A percentile compares a stretch with the other conserved stretches of the same genome.
Evolutionary conservation across 2,329 filamentous ascomycete species (phyloP).

Genomic region (Fusarium sp.): DNA sequence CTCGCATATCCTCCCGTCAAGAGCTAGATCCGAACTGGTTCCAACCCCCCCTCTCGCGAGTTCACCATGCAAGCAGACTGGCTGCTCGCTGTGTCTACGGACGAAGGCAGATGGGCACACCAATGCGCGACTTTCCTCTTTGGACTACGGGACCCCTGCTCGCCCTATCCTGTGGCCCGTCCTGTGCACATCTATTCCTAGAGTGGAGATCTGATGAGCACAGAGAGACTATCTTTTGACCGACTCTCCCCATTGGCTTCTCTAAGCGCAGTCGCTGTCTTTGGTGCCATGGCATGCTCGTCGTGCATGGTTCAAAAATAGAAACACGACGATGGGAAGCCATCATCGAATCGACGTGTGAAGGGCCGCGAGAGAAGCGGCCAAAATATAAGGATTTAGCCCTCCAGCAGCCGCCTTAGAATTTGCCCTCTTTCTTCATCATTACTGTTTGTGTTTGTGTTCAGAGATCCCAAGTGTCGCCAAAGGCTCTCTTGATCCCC

Average conservation of each 20-base stretch:
- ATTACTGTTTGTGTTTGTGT: slow-evolving; percentile 54
- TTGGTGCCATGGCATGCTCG: slow-evolving; percentile 48
- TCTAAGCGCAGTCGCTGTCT: slow-evolving; percentile 61
- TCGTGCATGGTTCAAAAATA: slow-evolving; percentile 56
- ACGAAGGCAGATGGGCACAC: slow-evolving; percentile 47
- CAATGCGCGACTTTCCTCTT: slow-evolving; percentile 52
- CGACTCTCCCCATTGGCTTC: slow-evolving; percentile 59
- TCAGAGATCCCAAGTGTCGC: slow-evolving; percentile 66
- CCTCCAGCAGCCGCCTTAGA: slow-evolving; percentile 58
- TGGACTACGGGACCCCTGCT: slow-evolving; percentile 40
- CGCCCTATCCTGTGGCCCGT: slow-evolving; percentile 44
- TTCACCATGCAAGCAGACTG: slow-evolving; percentile 44
- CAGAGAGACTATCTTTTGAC: slow-evolving; percentile 45
- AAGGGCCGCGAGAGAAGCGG: slow-evolving; percentile 58
- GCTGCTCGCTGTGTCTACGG: slow-evolving; percentile 43
- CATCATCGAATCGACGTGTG: slow-evolving; percentile 48
- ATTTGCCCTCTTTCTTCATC: slow-evolving; percentile 59
- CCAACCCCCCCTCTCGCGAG: slow-evolving; percentile 39
- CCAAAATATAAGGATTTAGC: slow-evolving; percentile 71
- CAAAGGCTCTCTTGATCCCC: slow-evolving; percentile 58
- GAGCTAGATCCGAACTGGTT: slow-evolving; percentile 44
- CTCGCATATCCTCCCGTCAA: slow-evolving; percentile 39
- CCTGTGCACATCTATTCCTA: slow-evolving; percentile 51
- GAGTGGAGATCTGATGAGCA: slow-evolving; percentile 46
- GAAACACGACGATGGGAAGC: slow-evolving; percentile 50